Evolutionary conservation across 2,329 filamentous ascomycete species (phyloP).

Genomic region (Scytalidium sp.): DNA sequence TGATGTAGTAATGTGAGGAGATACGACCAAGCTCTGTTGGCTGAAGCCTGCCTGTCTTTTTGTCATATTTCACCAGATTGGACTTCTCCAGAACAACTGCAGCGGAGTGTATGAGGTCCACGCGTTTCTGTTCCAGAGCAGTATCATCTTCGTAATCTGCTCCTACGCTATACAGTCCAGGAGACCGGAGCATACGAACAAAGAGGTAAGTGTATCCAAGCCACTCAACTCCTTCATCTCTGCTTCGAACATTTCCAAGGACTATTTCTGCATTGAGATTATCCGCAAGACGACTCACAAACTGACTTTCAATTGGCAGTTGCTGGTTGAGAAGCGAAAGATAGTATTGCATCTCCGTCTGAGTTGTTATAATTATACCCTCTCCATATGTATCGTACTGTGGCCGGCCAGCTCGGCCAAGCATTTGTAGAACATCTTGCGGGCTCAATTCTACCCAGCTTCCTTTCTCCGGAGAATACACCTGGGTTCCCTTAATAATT

Average conservation of each 20-base stretch:
- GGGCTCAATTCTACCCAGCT: slow-evolving; percentile 97
- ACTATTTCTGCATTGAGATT: slow-evolving; percentile 97
- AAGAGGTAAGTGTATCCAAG: slow-evolving; percentile 97
- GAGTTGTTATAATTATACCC: slow-evolving; percentile 97
- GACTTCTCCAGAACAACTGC: slow-evolving; percentile 83
- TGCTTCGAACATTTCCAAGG: slow-evolving; percentile 83
- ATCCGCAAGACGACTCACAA: slow-evolving; percentile 89
- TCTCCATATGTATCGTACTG: slow-evolving; percentile 98
- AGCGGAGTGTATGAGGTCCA: slow-evolving; percentile 95
- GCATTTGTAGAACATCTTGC: slow-evolving; percentile 97
- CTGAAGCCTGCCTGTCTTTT: slow-evolving; percentile 84
- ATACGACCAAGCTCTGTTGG: slow-evolving; percentile 93
- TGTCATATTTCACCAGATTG: slow-evolving; percentile 90
- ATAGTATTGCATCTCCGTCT: slow-evolving; percentile 95
- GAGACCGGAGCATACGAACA: slow-evolving; percentile 94
- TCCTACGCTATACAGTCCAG: slow-evolving; percentile 91
- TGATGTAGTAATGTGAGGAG: slow-evolving; percentile 98
- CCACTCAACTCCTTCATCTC: slow-evolving; percentile 99
- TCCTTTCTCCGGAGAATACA: slow-evolving; percentile 98
- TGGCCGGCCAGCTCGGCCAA: slow-evolving; percentile 91
- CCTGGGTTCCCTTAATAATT: slow-evolving; percentile 97
- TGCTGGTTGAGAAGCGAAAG: slow-evolving; percentile 96
- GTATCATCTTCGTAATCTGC: slow-evolving; percentile 93
- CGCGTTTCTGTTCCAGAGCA: slow-evolving; percentile 89
- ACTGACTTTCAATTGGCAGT: slow-evolving; percentile 93